A percentile compares a stretch with the other conserved stretches of the same genome.
phyloP scores from a whole-genome alignment of 345 rosid genomes.

The Camelina sativa region DNA sequence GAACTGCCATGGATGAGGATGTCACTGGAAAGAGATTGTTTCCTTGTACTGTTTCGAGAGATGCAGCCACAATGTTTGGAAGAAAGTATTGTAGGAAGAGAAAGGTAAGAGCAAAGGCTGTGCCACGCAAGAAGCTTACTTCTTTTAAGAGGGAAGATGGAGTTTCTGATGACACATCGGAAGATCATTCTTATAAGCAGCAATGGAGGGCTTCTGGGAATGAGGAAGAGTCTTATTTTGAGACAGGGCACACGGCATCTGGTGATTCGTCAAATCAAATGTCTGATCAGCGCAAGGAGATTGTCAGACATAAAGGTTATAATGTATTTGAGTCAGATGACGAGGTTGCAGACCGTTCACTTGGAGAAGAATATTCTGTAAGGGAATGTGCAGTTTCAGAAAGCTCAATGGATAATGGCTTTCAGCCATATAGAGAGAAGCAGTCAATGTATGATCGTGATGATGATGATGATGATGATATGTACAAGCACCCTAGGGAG shows the following conservation, averaged over 20 bases:
- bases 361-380: conserved; percentile 48
- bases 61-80: conserved; percentile 43
- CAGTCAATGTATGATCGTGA: conserved; percentile 44
- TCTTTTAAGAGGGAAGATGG: conserved; percentile 50
- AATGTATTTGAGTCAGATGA: conserved; percentile 52
- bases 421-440: conserved; percentile 47
- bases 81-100: conserved; percentile 72
- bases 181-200: conserved; percentile 51
- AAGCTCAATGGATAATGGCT: conserved; percentile 50
- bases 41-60: conserved; percentile 43
- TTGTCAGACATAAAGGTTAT: conserved; percentile 40
- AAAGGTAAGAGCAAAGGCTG: conserved; percentile 52
- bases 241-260: conserved; percentile 48
- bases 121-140: conserved; percentile 55
- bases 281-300: conserved; percentile 45
- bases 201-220: conserved; percentile 48
- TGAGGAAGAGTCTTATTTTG: conserved; percentile 49
- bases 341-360: conserved; percentile 59
- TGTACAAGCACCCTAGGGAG: conserved; percentile 47
- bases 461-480: conserved; percentile 47
- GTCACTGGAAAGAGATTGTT: conserved; percentile 48
- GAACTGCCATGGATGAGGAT: conserved; percentile 51
- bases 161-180: conserved; percentile 63
- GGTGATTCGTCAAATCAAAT: conserved; percentile 55
- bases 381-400: conserved; percentile 58